Conservation (phyloP, 2,329 filamentous ascomycete genomes). For the Aspergillus terreus region DNA sequence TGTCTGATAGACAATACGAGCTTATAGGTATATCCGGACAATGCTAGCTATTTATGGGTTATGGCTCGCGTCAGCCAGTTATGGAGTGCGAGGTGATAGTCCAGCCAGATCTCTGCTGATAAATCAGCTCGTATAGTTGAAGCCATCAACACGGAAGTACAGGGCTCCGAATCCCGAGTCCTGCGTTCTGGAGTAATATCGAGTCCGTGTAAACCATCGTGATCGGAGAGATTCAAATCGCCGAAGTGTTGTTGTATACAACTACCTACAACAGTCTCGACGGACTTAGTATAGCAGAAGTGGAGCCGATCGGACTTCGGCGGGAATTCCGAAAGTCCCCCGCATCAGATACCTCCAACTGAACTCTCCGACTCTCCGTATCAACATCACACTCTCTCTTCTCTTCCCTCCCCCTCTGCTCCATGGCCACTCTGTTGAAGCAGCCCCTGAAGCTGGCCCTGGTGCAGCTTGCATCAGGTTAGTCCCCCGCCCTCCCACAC, state of each 20-base stretch:
- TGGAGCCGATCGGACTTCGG: no score
- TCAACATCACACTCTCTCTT: constrained; percentile 1
- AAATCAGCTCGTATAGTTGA: not conserved
- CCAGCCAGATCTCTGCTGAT: not conserved
- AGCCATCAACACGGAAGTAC: not conserved
- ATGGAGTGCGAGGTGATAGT: not conserved
- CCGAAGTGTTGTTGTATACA: no score
- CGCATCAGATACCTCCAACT: not conserved
- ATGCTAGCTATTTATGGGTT: not conserved
- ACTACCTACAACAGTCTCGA: no score
- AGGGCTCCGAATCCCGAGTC: not conserved
- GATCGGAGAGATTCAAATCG: no score
- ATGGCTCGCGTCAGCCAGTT: not conserved
- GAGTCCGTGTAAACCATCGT: not conserved
- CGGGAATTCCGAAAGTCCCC: not conserved
- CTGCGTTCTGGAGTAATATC: not conserved
- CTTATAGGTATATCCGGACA: not conserved
- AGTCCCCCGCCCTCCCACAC: not conserved
- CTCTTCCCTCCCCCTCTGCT: constrained; percentile 1
- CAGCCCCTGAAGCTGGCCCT: constrained; percentile 75
- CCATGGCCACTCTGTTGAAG: constrained; percentile 61
- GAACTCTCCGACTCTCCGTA: constrained; percentile 2
- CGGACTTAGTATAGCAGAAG: no score
- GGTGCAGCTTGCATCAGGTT: constrained; percentile 74
- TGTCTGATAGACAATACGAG: not conserved